phyloP scores from a whole-genome alignment of 805 yeast genomes.

The Myxozyma vanderwaltii region DNA sequence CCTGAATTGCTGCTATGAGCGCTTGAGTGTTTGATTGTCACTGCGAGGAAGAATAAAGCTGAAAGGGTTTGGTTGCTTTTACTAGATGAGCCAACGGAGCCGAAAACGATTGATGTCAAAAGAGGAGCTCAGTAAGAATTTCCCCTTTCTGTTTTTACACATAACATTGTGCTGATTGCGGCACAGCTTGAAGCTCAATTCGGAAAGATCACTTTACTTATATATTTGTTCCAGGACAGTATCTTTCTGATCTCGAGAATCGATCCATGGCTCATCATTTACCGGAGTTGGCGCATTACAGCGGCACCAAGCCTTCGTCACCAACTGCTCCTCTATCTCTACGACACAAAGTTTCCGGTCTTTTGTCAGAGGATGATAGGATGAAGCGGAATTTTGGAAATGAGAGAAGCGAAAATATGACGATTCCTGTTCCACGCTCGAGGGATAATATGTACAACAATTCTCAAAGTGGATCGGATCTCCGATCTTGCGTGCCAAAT shows the following conservation, averaged over 20 bases:
- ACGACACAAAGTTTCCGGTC: not conserved
- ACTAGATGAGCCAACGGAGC: conserved; percentile 6
- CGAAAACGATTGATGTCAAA: conserved; percentile 21
- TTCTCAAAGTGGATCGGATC: not conserved
- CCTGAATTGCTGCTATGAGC: no score
- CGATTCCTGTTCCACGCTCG: not conserved
- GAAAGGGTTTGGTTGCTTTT: not conserved
- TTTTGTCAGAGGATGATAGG: not conserved
- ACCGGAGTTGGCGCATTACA: not conserved
- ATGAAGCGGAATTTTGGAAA: conserved; percentile 7
- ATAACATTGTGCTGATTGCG: no score
- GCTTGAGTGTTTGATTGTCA: no score
- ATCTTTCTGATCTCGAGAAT: conserved; percentile 20
- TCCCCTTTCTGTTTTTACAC: not conserved
- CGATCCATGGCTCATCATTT: conserved; percentile 5
- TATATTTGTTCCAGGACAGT: conserved; percentile 13
- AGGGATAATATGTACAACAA: not conserved
- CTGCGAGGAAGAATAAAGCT: no score
- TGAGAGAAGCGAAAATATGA: conserved; percentile 10
- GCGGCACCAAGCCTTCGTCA: not conserved
- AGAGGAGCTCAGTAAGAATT: conserved; percentile 27
- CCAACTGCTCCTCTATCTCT: not conserved
- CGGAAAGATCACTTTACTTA: no score
- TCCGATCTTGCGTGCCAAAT: not conserved
- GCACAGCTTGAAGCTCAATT: no score